Base-by-base conservation (phyloP, 202 grass and related monocot genomes). In the Alloteropsis angusta region DNA sequence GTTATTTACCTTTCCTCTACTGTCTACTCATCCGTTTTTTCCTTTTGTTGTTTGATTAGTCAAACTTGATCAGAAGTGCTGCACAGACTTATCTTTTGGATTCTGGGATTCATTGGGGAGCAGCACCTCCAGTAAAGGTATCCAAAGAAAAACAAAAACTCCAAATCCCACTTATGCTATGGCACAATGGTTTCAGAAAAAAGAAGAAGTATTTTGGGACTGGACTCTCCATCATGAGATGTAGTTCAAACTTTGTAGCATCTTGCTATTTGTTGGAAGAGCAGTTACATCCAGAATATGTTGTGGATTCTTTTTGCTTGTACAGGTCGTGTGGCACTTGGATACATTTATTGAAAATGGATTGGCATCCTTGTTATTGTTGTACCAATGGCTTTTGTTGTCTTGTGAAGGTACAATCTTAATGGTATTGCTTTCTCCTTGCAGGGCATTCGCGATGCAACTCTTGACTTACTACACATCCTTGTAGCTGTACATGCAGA, bases 371-470 rank as follows among this genome's bases (percentile, higher is more conserved):
- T 78, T 43, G 43, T 23, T 65, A 32, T 23, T 60, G 9, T 38
- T 80, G 13, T 80, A 49, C 5, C 11, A 49, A 41, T 70, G 55
- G 43, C n/a, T 63, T 63, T 16, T 77, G 16, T 48, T 77, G 43
- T 67, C 36, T 73, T 68, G 60, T 28, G 30, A 68, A 38, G 46
- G 18, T 79, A 32, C 6, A 41, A 21, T 73, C 1, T 52, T 22
- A 84, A 65, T 48, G 9, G 6, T 38, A 10, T 58, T 52, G 7
- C 8, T 65, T 92, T 91, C 45, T 65, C 67, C 22, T 87, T 75
- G 59, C 88, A 99, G 96, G 92, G 96, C 87, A 93, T 99, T 67
- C 88, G 96, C 63, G 96, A 99, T 88, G 90, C 92, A 91, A 91
- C 92, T 80, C 87, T 96, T 60, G 92, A 99, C 67, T 81, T 99